Evolutionary conservation across 805 yeast genomes (phyloP), one percentile per base, ranked within the genome.

Genomic region (Saccharomyces kudriavzevii): DNA sequence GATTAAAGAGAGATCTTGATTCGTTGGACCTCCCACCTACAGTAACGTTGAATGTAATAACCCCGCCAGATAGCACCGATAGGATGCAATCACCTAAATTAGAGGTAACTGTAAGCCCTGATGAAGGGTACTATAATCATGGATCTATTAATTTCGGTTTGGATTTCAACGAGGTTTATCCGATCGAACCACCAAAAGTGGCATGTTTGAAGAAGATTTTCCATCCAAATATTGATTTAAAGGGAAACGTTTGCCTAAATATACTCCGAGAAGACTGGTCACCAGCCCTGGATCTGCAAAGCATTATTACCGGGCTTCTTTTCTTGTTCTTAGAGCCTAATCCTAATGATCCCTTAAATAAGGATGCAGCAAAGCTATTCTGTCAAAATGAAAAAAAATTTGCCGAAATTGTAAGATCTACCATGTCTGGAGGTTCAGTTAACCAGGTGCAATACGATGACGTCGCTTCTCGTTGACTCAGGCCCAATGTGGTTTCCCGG

Each of bases 201-300:
- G 77, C 79, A 59, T 86, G 95, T 61, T 51, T 75, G 29, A 79
- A 83, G 51, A 83, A 77, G 64, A 87, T 92, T 4, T 92, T 87
- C 70, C 99, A 92, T 67, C 99, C 99, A 11, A 92, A 92, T 65
- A 92, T 92, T 58, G 97, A 92, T 67, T 66, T 81, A 22, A 85
- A 87, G 47, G 98, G 98, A 0, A 92, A 90, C 65, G 87, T 92
- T 5, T 92, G 99, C 66, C 76, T 92, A 56, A 92, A 92, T 66
- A 91, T 92, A 35, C 74, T 92, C 55, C 75, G 98, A 60, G 96
- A 91, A 67, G 98, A 92, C 68, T 92, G 99, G 99, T 83, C 90
- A 28, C 98, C 99, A 0, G 96, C 90, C 0, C 74, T 92, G 59
- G 87, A 86, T 54, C 72, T 92, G 64, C 89, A 87, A 65, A 77